Base-by-base conservation (phyloP, 225 moss, liverwort and hornwort genomes). In the Physcomitrium patens region DNA sequence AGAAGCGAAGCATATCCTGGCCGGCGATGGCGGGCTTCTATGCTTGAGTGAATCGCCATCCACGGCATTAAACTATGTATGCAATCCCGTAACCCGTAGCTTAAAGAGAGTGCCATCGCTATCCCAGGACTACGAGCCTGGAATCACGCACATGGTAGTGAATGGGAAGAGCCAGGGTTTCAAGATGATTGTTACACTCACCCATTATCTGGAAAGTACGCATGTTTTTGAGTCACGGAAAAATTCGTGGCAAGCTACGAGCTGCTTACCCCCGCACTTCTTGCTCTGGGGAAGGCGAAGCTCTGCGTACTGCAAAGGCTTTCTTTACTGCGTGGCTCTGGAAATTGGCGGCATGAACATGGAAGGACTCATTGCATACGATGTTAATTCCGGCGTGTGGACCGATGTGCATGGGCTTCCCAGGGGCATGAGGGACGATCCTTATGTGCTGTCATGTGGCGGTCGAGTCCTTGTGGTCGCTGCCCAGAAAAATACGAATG, bases 321-420 rank as follows among this genome's bases (percentile, higher is more conserved):
- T 84, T 19, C 87, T 89, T 1, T 89, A 89, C 67, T 89, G 89
- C 50, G 89, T 89, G 76, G 82, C 87, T 51, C 69, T 89, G 9
- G 89, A 89, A 73, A 75, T 86, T 53, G 86, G 86, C 4, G 86
- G 86, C 0, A 78, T 78, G 84, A 86, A 84, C 53, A 84, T 87
- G 84, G 86, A 86, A 51, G 84, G 87, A 0, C 82, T 89, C 26
- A 86, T 89, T 23, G 86, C 89, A 1, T 89, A 87, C 61, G 82
- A 89, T 68, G 84, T 86, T 47, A 70, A 79, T 48, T 82, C 80
- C 12, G 87, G 87, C 5, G 76, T 79, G 11, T 89, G 89, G 89
- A 87, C 86, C 0, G 89, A 89, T 12, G 87, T 84, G 6, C 82
- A 88, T 28, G 85, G 76, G 70, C 82, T 88, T 15, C 88, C 88